Evolutionary conservation across 164 flowering plant genomes (phyloP), one percentile per base, ranked within the genome.

Genomic region (Aristolochia californica): DNA sequence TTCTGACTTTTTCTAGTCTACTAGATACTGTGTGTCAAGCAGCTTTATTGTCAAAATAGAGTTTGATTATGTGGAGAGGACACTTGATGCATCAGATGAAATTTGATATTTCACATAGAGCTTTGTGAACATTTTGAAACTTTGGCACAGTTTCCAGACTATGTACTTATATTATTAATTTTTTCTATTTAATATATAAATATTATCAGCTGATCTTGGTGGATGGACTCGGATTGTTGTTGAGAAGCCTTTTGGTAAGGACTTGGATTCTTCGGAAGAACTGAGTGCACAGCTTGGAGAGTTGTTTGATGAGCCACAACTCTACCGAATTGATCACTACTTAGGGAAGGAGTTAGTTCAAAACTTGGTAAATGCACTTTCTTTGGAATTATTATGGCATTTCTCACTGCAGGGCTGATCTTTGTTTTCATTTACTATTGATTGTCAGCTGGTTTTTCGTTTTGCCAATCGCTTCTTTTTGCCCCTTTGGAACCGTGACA

Each of bases 141-240:
- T 28, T 28, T 28, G 34, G 3, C 34, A 28, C 34, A 52, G 55
- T n/a, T n/a, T n/a, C n/a, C 14, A n/a, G 22, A 16, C 55, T 52
- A 45, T 3, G 3, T 45, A 12, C 48, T 45, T 15, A 45, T 14
- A 17, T 17, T n/a, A n/a, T 47, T 20, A 17, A 17, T 47, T 47
- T 8, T 47, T 47, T 14, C 22, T 47, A 13, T n/a, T n/a, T n/a
- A n/a, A n/a, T n/a, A n/a, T n/a, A n/a, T 47, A 47, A 47, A 8
- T 47, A 22, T 52, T 72, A 74, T 30, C 88, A 93, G 99, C 96
- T 76, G 84, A 87, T 78, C 81, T 76, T 74, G 90, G 95, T 78
- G 99, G 99, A 65, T 93, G 99, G 99, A 93, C 95, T 60, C 80
- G 99, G 10, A 69, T 89, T 66, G 93, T 94, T 68, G 95, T 94